These are phyloP conservation scores for Suhomyces faveliae DNA, from an alignment of 805 yeast species.

Conservation along the genomic window DNA sequence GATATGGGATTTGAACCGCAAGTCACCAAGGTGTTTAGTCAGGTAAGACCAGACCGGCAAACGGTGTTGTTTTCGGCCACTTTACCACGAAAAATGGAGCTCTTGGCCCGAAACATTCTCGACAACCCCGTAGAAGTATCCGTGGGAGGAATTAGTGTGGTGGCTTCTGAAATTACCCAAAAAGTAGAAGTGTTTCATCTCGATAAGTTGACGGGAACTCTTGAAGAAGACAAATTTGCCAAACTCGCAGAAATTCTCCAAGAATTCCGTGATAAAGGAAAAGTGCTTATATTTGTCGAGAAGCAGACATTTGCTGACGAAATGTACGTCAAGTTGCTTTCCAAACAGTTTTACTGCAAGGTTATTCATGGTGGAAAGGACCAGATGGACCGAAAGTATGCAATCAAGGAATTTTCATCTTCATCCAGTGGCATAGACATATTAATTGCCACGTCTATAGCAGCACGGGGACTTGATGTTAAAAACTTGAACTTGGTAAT, in stretches of 20 bases:
- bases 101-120: slow-evolving; percentile 65
- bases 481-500: slow-evolving; percentile 77
- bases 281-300: slow-evolving; percentile 80
- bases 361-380: slow-evolving; percentile 92
- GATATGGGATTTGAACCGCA: slow-evolving; percentile 98
- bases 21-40: slow-evolving; percentile 72
- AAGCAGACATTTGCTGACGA: slow-evolving; percentile 85
- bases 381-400: slow-evolving; percentile 74
- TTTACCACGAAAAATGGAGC: slow-evolving; percentile 77
- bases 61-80: slow-evolving; percentile 93
- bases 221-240: slow-evolving; percentile 48
- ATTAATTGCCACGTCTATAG: slow-evolving; percentile 87
- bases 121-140: slow-evolving; percentile 68
- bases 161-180: slow-evolving; percentile 79
- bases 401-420: slow-evolving; percentile 61
- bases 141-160: slow-evolving; percentile 77
- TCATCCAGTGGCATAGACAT: slow-evolving; percentile 58
- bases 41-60: slow-evolving; percentile 82
- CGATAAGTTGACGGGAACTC: slow-evolving; percentile 13
- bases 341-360: slow-evolving; percentile 56
- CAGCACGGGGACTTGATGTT: slow-evolving; percentile 96
- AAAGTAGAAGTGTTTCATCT: slow-evolving; percentile 59
- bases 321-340: slow-evolving; percentile 52
- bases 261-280: slow-evolving; percentile 39
- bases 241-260: slow-evolving; percentile 57